These are phyloP conservation scores for Ambispora gerdemannii DNA, from an alignment of 192 early-diverging fungal genomes.

Conservation along the genomic window DNA sequence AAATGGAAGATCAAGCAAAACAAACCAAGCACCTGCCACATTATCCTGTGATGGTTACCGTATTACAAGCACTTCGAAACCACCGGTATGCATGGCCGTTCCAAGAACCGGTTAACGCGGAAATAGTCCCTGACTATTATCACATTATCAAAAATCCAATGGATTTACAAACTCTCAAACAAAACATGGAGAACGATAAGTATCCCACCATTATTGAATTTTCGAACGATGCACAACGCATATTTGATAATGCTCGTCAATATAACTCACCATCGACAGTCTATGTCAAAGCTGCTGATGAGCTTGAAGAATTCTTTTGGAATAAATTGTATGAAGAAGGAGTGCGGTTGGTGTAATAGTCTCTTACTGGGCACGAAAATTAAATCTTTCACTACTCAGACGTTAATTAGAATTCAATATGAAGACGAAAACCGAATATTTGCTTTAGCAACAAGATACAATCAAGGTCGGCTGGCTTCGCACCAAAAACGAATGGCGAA, in stretches of 20 bases:
- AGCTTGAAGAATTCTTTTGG: slow-evolving; percentile 75
- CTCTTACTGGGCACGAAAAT: too few relatives aligned
- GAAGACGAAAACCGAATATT: too few relatives aligned
- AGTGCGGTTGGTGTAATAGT: slow-evolving; percentile 4
- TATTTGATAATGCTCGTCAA: slow-evolving; percentile 87
- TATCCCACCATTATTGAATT: slow-evolving; percentile 85
- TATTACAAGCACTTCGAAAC: slow-evolving; percentile 75
- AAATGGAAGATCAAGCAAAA: slow-evolving; percentile 67
- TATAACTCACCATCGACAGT: slow-evolving; percentile 88
- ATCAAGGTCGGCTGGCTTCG: too few relatives aligned
- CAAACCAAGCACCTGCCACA: slow-evolving; percentile 49
- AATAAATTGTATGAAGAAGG: slow-evolving; percentile 61
- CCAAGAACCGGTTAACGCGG: slow-evolving; percentile 79
- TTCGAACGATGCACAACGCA: slow-evolving; percentile 78
- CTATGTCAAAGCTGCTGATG: slow-evolving; percentile 77
- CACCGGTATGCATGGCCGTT: slow-evolving; percentile 92
- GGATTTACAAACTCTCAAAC: slow-evolving; percentile 85
- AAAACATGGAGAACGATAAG: slow-evolving; percentile 80
- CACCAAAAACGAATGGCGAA: too few relatives aligned
- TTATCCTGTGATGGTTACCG: slow-evolving; percentile 64
- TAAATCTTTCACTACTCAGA: too few relatives aligned
- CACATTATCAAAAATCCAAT: slow-evolving; percentile 95
- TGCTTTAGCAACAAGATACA: too few relatives aligned
- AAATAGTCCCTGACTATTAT: slow-evolving; percentile 94
- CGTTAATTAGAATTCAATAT: too few relatives aligned